Evolutionary conservation across 2,329 filamentous ascomycete species (phyloP), one percentile per base, ranked within the genome.

Genomic region (Sarocladium brachiariae): DNA sequence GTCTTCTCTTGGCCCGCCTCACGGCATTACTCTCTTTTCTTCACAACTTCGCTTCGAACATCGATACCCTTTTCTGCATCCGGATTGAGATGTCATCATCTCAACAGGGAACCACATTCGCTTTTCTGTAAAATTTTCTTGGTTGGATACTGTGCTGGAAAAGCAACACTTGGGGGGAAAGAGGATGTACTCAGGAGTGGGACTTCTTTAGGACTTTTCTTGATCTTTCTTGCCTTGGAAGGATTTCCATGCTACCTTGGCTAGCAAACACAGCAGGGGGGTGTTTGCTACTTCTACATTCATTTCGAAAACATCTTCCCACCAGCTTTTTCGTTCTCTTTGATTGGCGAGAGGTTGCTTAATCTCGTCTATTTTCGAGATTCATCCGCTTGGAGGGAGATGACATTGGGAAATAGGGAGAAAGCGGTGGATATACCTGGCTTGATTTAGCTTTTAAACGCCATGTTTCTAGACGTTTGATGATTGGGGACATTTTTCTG

Each of bases 11-110:
- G 43, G 43, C 43, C 31, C 16, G 43, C 43, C 43, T 31, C 25
- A 47, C 43, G 43, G 43, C 43, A 4, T 14, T 31, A 3, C 19
- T 19, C n/a, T 31, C 13, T 33, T 47, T 33, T 9, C 5, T n/a
- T n/a, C n/a, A n/a, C n/a, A n/a, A 31, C 16, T 47, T 47, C 27
- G 21, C 25, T 47, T 47, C 43, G 10, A 33, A 31, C 18, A 47
- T 47, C 43, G 43, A 47, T 47, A 47, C 43, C 43, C 43, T 47
- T 47, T 47, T 47, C 14, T 31, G 27, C 43, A 47, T 33, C n/a
- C 18, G 27, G 43, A 23, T 24, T 6, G n/a, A 16, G 16, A 33
- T 30, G 10, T 31, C 25, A 19, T 47, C 16, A 21, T 7, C 43
- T 14, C n/a, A 24, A 21, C 21, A 16, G n/a, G 13, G 18, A 39